phyloP scores from a whole-genome alignment of 306 rosid species.

The Castanea mollissima region DNA sequence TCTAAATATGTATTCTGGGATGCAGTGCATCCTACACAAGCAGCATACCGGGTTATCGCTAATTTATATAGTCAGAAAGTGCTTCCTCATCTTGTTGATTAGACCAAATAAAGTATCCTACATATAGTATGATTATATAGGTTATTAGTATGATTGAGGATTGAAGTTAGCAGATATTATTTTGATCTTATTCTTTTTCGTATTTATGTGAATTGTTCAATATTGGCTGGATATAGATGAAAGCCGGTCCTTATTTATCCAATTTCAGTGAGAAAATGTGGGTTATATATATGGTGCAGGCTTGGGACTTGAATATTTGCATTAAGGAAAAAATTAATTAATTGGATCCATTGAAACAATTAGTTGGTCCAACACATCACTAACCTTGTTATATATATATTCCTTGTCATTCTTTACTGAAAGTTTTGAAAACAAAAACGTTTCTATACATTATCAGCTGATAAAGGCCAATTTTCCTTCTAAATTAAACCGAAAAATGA shows the following conservation, averaged over 20 bases:
- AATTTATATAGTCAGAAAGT: not conserved
- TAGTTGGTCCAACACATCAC: not conserved
- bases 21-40: conserved; percentile 39
- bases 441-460: too few relatives aligned
- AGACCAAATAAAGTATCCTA: not conserved
- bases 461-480: too few relatives aligned
- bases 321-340: not conserved
- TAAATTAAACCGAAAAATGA: too few relatives aligned
- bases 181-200: too few relatives aligned
- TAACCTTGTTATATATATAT: not conserved
- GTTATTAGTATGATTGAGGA: conserved; percentile 49
- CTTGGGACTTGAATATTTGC: too few relatives aligned
- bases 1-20: conserved; percentile 49
- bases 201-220: too few relatives aligned
- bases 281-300: too few relatives aligned
- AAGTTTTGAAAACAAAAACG: too few relatives aligned
- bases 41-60: conserved; percentile 18
- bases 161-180: conserved; percentile 8
- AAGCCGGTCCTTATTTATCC: too few relatives aligned
- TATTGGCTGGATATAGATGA: too few relatives aligned
- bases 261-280: too few relatives aligned
- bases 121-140: not conserved
- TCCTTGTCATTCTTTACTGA: not conserved
- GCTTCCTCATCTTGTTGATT: conserved; percentile 23
- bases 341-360: not conserved